A percentile compares a stretch with the other conserved stretches of the same genome.
Conservation (phyloP, 805 yeast species). For the Starmerella floris region DNA sequence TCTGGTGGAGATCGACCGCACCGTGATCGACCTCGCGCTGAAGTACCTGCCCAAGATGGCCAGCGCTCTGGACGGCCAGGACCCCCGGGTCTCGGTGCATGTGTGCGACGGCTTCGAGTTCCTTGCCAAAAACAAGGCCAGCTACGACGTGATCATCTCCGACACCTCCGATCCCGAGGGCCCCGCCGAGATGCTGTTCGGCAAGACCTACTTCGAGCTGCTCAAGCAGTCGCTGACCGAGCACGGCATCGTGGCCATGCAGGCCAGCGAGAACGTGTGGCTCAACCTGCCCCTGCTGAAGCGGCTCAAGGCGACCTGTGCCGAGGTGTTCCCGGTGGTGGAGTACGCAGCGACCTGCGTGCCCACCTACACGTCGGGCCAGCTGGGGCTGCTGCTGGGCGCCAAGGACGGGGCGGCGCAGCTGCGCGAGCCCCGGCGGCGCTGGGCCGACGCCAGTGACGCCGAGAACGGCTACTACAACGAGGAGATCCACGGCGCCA, state of each 20-base stretch:
- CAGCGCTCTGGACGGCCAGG: conserved; percentile 31
- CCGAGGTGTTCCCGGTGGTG: conserved; percentile 76
- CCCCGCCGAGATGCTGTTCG: conserved; percentile 84
- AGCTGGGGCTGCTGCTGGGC: conserved; percentile 96
- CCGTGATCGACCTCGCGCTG: conserved; percentile 59
- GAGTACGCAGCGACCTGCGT: conserved; percentile 84
- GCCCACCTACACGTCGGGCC: conserved; percentile 96
- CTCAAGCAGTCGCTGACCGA: conserved; percentile 48
- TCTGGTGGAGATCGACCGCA: conserved; percentile 79
- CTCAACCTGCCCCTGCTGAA: conserved; percentile 73
- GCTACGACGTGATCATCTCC: conserved; percentile 73
- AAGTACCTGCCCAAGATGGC: conserved; percentile 72
- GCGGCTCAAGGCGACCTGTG: conserved; percentile 68
- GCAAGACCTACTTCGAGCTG: conserved; percentile 58
- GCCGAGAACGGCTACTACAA: conserved; percentile 66
- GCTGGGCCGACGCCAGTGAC: conserved; percentile 49
- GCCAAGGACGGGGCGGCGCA: conserved; percentile 55
- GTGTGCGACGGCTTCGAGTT: conserved; percentile 77
- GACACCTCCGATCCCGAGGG: conserved; percentile 94
- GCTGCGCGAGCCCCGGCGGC: conserved; percentile 57
- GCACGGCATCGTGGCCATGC: conserved; percentile 65
- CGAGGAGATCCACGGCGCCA: conserved; percentile 68
- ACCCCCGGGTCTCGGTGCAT: conserved; percentile 52
- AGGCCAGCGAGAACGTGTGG: conserved; percentile 79
- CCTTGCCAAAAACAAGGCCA: conserved; percentile 37